phyloP scores from a whole-genome alignment of 1,139 yeast species.

The Yamadazyma atmosphaerica region DNA sequence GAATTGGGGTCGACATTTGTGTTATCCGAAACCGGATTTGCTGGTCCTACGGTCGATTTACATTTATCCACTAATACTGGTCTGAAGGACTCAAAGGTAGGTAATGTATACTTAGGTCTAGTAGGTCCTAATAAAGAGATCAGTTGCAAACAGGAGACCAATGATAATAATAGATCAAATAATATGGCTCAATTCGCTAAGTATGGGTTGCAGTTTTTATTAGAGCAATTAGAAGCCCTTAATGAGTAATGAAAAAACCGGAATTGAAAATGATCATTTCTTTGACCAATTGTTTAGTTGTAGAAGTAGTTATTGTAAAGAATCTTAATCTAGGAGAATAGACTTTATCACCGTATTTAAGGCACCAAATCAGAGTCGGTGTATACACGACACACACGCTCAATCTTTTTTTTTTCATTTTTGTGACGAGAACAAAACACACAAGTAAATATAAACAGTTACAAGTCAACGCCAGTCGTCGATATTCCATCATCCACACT shows the following conservation, averaged over 20 bases:
- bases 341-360: not conserved
- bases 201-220: conserved; percentile 61
- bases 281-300: no score
- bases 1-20: conserved; percentile 84
- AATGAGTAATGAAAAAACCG: not conserved
- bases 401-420: conserved; percentile 3
- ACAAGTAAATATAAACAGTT: conserved; percentile 1
- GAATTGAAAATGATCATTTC: not conserved
- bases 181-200: conserved; percentile 79
- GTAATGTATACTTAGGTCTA: conserved; percentile 71
- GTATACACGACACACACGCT: conserved; percentile 5
- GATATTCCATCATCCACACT: not conserved
- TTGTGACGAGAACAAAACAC: conserved; percentile 12
- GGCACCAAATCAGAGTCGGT: not conserved
- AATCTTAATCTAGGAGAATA: no score
- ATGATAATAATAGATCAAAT: conserved; percentile 48
- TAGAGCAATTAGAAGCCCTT: conserved; percentile 32
- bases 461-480: not conserved
- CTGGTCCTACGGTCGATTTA: conserved; percentile 65
- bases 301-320: no score
- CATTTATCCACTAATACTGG: conserved; percentile 27
- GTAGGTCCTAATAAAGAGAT: conserved; percentile 65
- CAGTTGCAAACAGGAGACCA: conserved; percentile 50
- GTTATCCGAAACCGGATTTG: conserved; percentile 83
- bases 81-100: conserved; percentile 39